Base-by-base conservation (phyloP, 768 basidiomycete genomes). In the Mycena capillaripes region DNA sequence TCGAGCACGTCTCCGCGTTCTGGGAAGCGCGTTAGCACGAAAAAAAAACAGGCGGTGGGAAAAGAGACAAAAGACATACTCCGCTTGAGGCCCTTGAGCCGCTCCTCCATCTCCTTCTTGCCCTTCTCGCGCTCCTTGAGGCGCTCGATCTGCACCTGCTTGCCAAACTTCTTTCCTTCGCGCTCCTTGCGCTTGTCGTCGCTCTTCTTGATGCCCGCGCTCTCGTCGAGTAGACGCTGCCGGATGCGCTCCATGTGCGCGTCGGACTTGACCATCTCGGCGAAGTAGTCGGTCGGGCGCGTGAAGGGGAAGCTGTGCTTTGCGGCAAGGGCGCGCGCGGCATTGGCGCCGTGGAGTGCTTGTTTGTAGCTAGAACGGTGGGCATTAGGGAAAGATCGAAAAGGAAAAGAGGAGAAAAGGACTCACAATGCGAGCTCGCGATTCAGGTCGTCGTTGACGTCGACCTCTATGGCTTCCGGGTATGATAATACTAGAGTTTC, bases 181-280 rank as follows among this genome's bases (percentile, higher is more conserved):
- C 98, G 88, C 81, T 98, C 95, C 76, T 92, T 93, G 75, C 94
- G 90, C 78, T 96, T 97, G 65, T 96, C 94, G 79, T 99, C 97
- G 70, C 93, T 89, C 81, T 94, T 95, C 81, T 98, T 97, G 76
- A 99, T 96, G 1, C 89, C 87, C 0, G 96, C 94, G 29, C 86
- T 84, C 81, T 99, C 98, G 82, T 99, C 95, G 30, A 99, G 87
- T 29, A 99, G 82, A 21, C 93, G 90, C 72, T 96, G 93, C 64
- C 98, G 93, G 75, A 99, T 95, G 70, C 96, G 91, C 80, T 98
- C 96, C 98, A 99, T 99, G 83, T 99, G 98, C 9, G 94, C 86
- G 77, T 99, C 98, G 36, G 92, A 93, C 82, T 99, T 98, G 76
- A 98, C 93, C 97, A 99, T 99, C 84, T 99, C 97, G 27, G 97